Percentiles rank a stretch among this genome's conserved stretches.
Conservation (phyloP, 345 rosid species). For the Hypericum androsaemum region DNA sequence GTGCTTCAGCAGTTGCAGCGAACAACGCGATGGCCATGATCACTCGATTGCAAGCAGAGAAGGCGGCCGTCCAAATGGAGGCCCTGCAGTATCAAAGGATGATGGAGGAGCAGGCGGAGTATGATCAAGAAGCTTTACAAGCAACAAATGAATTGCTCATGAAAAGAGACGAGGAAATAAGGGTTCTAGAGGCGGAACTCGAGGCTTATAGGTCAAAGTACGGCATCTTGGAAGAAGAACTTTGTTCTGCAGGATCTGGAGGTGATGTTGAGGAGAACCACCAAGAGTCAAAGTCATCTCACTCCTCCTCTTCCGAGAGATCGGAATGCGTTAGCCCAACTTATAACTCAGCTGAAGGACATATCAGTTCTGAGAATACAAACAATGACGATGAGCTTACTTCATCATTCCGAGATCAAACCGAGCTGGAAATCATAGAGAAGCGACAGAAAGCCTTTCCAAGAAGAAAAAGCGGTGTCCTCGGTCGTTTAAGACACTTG, state of each 20-base stretch:
- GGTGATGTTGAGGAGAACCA: constrained; percentile 17
- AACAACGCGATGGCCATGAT: constrained; percentile 95
- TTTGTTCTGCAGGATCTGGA: constrained; percentile 17
- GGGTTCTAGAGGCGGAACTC: constrained; percentile 50
- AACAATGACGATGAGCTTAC: not conserved
- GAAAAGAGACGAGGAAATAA: constrained; percentile 55
- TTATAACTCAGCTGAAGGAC: constrained; percentile 13
- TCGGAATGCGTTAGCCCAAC: constrained; percentile 14
- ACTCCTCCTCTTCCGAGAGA: constrained; percentile 17
- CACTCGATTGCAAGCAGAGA: constrained; percentile 76
- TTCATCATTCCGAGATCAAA: constrained; percentile 9
- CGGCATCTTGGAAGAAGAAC: constrained; percentile 39
- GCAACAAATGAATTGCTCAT: constrained; percentile 34
- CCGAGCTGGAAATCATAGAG: constrained; percentile 9
- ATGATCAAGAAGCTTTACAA: constrained; percentile 78
- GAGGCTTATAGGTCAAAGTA: constrained; percentile 48
- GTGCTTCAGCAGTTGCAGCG: constrained; percentile 83
- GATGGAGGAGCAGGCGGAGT: constrained; percentile 98
- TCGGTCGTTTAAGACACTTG: constrained; percentile 13
- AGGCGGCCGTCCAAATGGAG: constrained; percentile 92
- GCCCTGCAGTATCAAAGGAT: constrained; percentile 94
- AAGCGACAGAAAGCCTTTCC: constrained; percentile 2
- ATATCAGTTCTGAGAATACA: constrained; percentile 13
- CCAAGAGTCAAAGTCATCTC: constrained; percentile 17
- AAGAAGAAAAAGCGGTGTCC: constrained; percentile 9